Evolutionary conservation across 805 yeast species (phyloP).

Genomic region (Starmera quercuum): DNA sequence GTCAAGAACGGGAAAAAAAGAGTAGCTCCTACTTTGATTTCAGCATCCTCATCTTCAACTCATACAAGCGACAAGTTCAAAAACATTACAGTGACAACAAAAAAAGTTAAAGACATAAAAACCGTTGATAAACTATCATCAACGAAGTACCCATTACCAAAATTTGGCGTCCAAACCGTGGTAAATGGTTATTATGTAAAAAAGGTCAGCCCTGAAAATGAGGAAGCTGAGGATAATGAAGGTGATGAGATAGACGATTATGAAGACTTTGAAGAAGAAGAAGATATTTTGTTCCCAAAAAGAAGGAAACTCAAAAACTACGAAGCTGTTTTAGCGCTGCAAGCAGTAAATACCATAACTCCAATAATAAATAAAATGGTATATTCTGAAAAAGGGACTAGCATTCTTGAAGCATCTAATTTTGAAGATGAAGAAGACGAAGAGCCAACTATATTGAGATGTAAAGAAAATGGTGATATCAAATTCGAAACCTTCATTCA

Average conservation of each 20-base stretch:
- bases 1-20: slow-evolving; percentile 73
- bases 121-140: slow-evolving; percentile 27
- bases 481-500: slow-evolving; percentile 35
- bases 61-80: slow-evolving; percentile 10
- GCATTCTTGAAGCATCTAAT: slow-evolving; percentile 23
- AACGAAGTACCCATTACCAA: slow-evolving; percentile 46
- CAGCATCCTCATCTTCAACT: slow-evolving; percentile 28
- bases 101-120: slow-evolving; percentile 5
- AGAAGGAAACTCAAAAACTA: slow-evolving; percentile 26
- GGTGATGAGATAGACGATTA: slow-evolving; percentile 21
- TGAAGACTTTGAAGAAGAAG: slow-evolving; percentile 43
- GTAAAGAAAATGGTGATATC: slow-evolving; percentile 25
- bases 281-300: slow-evolving; percentile 23
- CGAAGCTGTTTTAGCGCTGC: slow-evolving; percentile 11
- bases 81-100: slow-evolving; percentile 6
- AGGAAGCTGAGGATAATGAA: slow-evolving; percentile 15
- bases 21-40: slow-evolving; percentile 62
- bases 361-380: slow-evolving; percentile 19
- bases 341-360: slow-evolving; percentile 8
- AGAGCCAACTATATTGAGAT: slow-evolving; percentile 30
- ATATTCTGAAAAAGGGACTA: slow-evolving; percentile 20
- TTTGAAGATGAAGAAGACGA: slow-evolving; percentile 23
- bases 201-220: slow-evolving; percentile 17
- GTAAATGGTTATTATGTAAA: slow-evolving; percentile 46
- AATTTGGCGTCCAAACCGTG: slow-evolving; percentile 55